Evolutionary conservation across 2,329 filamentous ascomycete species (phyloP).

Genomic region (Eutypella sp.): DNA sequence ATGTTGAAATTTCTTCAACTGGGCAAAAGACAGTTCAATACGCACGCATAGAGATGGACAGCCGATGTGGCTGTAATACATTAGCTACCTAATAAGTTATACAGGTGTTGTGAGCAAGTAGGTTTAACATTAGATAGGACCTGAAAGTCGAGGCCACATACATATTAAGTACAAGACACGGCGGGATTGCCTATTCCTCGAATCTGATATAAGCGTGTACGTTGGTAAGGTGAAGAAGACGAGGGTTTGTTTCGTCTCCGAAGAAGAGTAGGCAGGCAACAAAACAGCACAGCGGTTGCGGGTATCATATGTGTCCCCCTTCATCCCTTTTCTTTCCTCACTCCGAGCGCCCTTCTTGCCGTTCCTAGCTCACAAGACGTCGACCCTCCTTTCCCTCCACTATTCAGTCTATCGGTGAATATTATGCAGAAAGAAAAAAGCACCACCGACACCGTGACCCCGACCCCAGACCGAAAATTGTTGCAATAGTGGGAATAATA

Average conservation of each 20-base stretch:
- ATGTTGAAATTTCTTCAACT: too few relatives aligned
- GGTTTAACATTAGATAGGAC: not conserved
- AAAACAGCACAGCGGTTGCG: not conserved
- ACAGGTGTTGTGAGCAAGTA: too few relatives aligned
- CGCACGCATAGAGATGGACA: too few relatives aligned
- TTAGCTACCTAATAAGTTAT: too few relatives aligned
- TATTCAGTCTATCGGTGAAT: not conserved
- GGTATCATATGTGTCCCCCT: not conserved
- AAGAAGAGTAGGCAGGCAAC: not conserved
- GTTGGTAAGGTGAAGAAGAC: not conserved
- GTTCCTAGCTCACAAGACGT: not conserved
- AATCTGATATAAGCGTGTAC: slow-evolving; percentile 1
- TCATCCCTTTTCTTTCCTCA: too few relatives aligned
- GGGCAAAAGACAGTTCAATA: too few relatives aligned
- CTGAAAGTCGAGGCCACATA: not conserved
- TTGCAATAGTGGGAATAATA: not conserved
- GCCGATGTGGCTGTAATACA: too few relatives aligned
- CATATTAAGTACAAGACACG: not conserved
- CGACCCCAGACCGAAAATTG: not conserved
- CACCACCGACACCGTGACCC: not conserved
- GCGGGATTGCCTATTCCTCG: not conserved
- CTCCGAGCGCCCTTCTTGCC: too few relatives aligned
- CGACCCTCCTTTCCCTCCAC: not conserved
- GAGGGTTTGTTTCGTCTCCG: not conserved
- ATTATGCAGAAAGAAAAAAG: not conserved